Evolutionary conservation across 345 rosid genomes (phyloP).

Genomic region (Melaleuca alternifolia): DNA sequence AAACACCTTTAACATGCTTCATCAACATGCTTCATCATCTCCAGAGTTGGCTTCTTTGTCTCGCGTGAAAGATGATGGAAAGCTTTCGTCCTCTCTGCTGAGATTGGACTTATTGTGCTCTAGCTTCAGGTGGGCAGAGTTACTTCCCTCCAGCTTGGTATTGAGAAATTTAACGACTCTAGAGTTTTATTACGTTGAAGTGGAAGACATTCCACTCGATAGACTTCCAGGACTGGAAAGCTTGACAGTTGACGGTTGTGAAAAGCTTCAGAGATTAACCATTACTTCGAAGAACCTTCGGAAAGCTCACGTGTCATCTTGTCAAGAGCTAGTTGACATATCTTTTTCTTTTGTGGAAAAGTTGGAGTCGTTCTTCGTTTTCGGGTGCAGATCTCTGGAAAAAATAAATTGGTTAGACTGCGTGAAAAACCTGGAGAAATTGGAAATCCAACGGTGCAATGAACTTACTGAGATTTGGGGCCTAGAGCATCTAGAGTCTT

Average conservation of each 20-base stretch:
- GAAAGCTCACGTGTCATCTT: neutral
- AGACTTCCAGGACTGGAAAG: neutral
- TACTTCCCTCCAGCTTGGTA: neutral
- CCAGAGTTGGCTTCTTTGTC: neutral
- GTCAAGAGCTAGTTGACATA: neutral
- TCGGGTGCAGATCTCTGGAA: rapidly evolving
- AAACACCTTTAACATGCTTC: neutral
- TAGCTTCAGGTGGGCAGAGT: neutral
- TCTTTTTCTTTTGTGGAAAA: neutral
- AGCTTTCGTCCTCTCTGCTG: rapidly evolving
- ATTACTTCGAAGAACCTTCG: neutral
- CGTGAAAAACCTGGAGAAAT: neutral
- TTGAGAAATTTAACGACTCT: neutral
- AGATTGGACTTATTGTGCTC: neutral
- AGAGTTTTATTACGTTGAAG: neutral
- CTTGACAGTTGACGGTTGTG: neutral
- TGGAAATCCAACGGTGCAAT: neutral
- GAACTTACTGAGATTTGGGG: neutral
- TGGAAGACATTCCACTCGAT: neutral
- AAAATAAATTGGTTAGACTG: rapidly evolving
- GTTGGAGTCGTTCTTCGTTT: neutral
- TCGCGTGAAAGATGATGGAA: rapidly evolving
- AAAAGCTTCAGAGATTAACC: neutral
- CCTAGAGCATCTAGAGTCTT: rapidly evolving
- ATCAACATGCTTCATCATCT: neutral